Base-by-base conservation (phyloP, 768 basidiomycete species). In the Lactarius sp. region DNA sequence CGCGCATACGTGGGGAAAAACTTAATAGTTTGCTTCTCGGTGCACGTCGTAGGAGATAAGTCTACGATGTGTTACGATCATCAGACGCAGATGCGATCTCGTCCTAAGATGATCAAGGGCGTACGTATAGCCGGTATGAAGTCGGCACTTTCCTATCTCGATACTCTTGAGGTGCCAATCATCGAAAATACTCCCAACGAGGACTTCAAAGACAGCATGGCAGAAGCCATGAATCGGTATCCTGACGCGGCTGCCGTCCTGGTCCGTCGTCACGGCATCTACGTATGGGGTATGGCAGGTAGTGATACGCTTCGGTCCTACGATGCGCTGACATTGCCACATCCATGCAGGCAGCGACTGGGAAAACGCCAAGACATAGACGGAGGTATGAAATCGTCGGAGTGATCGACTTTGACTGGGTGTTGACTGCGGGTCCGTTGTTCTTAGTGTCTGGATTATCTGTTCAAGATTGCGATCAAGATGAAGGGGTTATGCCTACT, bases 171-270 rank as follows among this genome's bases (percentile, higher is more conserved):
- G 56, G 77, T 95, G 2, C 93, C 92, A 0, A 94, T 95, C 70
- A 95, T 94, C 64, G 88, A 92, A 68, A 95, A 94, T 70, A 95
- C 93, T 1, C 92, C 92, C 5, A 81, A 90, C 63, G 92, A 94
- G 72, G 92, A 94, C 72, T 77, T 95, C 61, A 89, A 86, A 64
- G 90, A 90, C 47, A 88, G 90, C 65, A 94, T 95, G 92, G 90
- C 85, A 0, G 85, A 84, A 41, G 92, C 92, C 2, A 93, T 94
- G 90, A 73, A 76, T 10, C 81, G 84, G 65, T 86, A 88, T 70
- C 93, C 92, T 0, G 83, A 91, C 51, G 88, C 93, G 0, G 83
- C 88, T 1, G 93, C 79, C 1, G 79, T 92, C 13, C 83, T 94
- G 20, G 91, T 92, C 12, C 80, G 90, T 52, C 75, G 90, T 51